Evolutionary conservation across 1,284 basidiomycete species (phyloP).

Genomic region (Xanthoconium separans): DNA sequence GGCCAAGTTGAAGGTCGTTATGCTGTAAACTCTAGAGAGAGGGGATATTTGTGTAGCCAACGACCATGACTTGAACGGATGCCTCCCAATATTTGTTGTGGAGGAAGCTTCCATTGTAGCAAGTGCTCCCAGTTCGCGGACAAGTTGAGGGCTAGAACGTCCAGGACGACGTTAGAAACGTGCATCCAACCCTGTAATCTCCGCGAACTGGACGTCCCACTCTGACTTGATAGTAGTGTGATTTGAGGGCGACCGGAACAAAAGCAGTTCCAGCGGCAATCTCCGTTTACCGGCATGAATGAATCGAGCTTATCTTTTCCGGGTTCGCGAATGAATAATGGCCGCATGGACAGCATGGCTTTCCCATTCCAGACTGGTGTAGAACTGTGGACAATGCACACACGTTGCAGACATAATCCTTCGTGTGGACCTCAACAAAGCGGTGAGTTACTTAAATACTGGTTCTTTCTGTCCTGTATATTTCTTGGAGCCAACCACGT

Average conservation of each 20-base stretch:
- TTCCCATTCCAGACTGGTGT: conserved; percentile 16
- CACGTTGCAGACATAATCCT: conserved; percentile 7
- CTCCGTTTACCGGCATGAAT: conserved; percentile 11
- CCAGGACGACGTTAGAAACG: background rate
- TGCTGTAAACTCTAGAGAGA: too few species aligned
- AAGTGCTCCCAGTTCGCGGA: background rate
- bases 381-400: conserved; percentile 29
- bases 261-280: conserved; percentile 17
- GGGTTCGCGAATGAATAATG: conserved; percentile 8
- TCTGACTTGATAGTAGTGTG: background rate
- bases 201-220: conserved; percentile 6
- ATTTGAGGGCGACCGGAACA: background rate
- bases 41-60: too few species aligned
- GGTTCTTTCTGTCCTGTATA: background rate
- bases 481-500: background rate
- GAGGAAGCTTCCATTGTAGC: background rate
- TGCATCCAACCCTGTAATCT: conserved; percentile 17
- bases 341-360: conserved; percentile 9
- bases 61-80: too few species aligned
- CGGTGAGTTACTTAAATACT: conserved; percentile 29
- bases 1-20: too few species aligned
- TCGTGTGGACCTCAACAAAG: conserved; percentile 4
- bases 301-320: conserved; percentile 9
- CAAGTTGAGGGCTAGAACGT: background rate
- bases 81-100: too few species aligned